A percentile compares a stretch with the other conserved stretches of the same genome.
Evolutionary conservation across 2,329 filamentous ascomycete species (phyloP).

Genomic region (Fusarium veterinarium): DNA sequence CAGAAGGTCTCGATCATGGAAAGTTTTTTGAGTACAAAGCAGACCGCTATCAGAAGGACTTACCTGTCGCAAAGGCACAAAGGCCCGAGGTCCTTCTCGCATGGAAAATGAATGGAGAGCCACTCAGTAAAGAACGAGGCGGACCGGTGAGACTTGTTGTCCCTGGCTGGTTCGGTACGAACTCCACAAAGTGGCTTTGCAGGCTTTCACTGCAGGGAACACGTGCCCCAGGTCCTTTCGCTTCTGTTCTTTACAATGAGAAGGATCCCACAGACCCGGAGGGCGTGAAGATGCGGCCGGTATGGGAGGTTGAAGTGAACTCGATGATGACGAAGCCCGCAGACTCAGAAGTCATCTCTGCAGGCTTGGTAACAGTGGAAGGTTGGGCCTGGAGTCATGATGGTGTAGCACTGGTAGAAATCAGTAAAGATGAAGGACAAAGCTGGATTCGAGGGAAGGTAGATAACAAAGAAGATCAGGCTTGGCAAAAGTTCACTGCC

Average conservation of each 20-base stretch:
- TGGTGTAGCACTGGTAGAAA: not conserved
- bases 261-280: not conserved
- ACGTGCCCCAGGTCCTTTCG: slow-evolving; percentile 2
- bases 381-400: slow-evolving; percentile 16
- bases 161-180: slow-evolving; percentile 21
- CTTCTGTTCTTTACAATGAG: slow-evolving; percentile 12
- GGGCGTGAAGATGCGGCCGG: not conserved
- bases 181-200: slow-evolving; percentile 23
- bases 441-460: not conserved
- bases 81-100: not conserved
- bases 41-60: slow-evolving; percentile 21
- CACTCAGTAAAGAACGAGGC: slow-evolving; percentile 8
- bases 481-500: not conserved
- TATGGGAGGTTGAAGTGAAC: slow-evolving; percentile 23
- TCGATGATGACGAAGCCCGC: slow-evolving; percentile 13
- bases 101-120: not conserved
- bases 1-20: slow-evolving; percentile 8
- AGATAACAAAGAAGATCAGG: not conserved
- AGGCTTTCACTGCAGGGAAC: not conserved
- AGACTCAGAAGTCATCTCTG: not conserved
- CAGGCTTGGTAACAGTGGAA: not conserved
- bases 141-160: slow-evolving; percentile 16
- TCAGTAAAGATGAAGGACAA: not conserved
- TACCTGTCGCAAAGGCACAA: not conserved
- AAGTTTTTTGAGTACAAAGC: slow-evolving; percentile 1